These are phyloP conservation scores for Chrysanthemum seticuspe DNA, from an alignment of 129 eudicot species.

Conservation along the genomic window DNA sequence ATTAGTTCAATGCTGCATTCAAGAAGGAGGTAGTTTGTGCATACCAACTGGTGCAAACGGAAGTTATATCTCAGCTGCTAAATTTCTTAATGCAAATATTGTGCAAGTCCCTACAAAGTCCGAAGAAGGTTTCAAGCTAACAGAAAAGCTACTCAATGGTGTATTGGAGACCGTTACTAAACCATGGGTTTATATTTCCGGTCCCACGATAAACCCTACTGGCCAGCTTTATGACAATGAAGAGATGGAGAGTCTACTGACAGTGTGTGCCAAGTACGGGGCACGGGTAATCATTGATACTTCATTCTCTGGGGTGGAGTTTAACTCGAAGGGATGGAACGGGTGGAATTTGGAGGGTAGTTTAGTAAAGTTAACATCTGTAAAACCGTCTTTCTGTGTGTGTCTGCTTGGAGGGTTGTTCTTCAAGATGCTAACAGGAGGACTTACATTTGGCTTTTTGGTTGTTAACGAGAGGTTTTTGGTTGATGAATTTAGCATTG, in stretches of 20 bases:
- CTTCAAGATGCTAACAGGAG: constrained; percentile 75
- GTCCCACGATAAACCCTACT: constrained; percentile 93
- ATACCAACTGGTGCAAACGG: constrained; percentile 89
- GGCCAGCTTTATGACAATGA: constrained; percentile 78
- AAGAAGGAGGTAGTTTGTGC: constrained; percentile 91
- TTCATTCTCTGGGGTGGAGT: constrained; percentile 79
- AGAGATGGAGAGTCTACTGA: constrained; percentile 64
- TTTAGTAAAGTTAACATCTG: constrained; percentile 39
- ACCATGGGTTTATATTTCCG: constrained; percentile 93
- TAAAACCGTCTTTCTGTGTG: constrained; percentile 51
- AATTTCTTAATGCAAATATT: constrained; percentile 63
- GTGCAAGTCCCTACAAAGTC: constrained; percentile 50
- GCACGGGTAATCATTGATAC: constrained; percentile 86
- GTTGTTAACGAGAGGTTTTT: constrained; percentile 64
- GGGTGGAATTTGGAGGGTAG: constrained; percentile 72
- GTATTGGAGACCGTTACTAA: constrained; percentile 48
- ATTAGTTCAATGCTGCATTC: constrained; percentile 78
- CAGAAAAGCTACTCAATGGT: constrained; percentile 47
- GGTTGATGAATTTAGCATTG: constrained; percentile 56
- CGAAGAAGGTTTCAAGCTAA: constrained; percentile 71
- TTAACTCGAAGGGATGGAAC: constrained; percentile 40
- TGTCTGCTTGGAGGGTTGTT: constrained; percentile 87
- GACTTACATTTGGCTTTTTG: constrained; percentile 71
- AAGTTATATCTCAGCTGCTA: constrained; percentile 71
- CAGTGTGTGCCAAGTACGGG: constrained; percentile 68